Evolutionary conservation across 805 yeast genomes (phyloP).

Genomic region (Saturnispora besseyi): DNA sequence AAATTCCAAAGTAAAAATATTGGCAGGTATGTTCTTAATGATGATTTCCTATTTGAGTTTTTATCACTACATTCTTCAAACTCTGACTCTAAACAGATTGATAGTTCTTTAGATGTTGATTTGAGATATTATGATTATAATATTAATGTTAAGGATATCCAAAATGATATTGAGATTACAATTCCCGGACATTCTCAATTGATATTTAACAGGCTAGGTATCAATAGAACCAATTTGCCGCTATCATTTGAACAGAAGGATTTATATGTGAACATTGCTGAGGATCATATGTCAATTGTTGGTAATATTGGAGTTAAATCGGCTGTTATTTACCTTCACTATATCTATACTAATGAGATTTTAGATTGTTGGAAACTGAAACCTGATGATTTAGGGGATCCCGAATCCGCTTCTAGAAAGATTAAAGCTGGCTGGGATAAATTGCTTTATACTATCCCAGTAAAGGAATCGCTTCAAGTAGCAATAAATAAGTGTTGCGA

Average conservation of each 20-base stretch:
- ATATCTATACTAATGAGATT: conserved; percentile 40
- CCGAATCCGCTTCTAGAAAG: background rate
- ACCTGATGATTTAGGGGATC: background rate
- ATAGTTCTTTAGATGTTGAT: background rate
- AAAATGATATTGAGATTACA: background rate
- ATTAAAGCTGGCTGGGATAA: conserved; percentile 11
- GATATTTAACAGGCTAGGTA: conserved; percentile 8
- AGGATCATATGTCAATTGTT: conserved; percentile 7
- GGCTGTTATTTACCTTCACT: conserved; percentile 36
- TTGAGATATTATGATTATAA: conserved; percentile 12
- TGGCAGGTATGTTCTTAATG: background rate
- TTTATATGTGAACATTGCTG: conserved; percentile 8
- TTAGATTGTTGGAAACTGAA: conserved; percentile 38
- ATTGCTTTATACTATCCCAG: conserved; percentile 9
- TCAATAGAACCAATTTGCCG: background rate
- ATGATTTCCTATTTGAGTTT: conserved; percentile 4
- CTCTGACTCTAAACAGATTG: background rate
- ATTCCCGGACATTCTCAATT: conserved; percentile 11
- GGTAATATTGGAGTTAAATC: conserved; percentile 21
- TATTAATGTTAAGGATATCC: conserved; percentile 3
- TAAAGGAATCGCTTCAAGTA: background rate
- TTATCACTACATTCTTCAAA: conserved; percentile 1
- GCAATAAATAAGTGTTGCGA: background rate
- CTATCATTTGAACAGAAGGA: conserved; percentile 12
- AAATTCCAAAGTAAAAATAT: background rate